phyloP scores from a whole-genome alignment of 768 basidiomycete genomes.

The Epithele typhae region DNA sequence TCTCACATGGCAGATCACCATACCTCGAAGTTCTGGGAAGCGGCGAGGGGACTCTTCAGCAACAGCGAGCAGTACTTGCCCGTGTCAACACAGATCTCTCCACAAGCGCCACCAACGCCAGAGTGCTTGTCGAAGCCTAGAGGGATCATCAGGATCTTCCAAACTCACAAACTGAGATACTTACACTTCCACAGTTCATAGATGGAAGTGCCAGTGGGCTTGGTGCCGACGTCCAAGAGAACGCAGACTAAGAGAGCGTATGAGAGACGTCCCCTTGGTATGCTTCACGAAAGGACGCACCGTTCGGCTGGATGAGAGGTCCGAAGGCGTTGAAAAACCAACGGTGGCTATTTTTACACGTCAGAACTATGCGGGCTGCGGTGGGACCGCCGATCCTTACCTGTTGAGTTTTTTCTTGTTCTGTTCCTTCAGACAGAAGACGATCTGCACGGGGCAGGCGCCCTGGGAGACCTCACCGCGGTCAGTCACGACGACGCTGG shows the following conservation, averaged over 20 bases:
- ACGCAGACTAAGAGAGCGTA: constrained; percentile 58
- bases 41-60: constrained; percentile 73
- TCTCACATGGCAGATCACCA: too few species aligned
- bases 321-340: constrained; percentile 99
- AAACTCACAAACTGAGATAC: constrained; percentile 3
- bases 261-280: background rate
- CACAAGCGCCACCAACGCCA: constrained; percentile 91
- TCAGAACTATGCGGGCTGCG: too few species aligned
- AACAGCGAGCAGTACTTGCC: constrained; percentile 70
- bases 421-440: constrained; percentile 92
- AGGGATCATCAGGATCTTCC: background rate
- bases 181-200: constrained; percentile 95
- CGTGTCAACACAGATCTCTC: constrained; percentile 88
- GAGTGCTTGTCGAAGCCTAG: constrained; percentile 72
- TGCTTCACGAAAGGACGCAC: too few species aligned
- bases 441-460: constrained; percentile 77
- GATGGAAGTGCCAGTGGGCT: constrained; percentile 90
- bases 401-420: constrained; percentile 96
- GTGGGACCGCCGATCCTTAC: background rate
- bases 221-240: constrained; percentile 92
- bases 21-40: constrained; percentile 94
- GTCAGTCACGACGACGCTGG: constrained; percentile 73
- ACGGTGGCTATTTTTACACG: constrained; percentile 49
- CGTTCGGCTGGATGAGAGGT: constrained; percentile 81
- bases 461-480: constrained; percentile 74